Base-by-base conservation (phyloP, 1,284 basidiomycete species). In the Rhodotorula glutinis region DNA sequence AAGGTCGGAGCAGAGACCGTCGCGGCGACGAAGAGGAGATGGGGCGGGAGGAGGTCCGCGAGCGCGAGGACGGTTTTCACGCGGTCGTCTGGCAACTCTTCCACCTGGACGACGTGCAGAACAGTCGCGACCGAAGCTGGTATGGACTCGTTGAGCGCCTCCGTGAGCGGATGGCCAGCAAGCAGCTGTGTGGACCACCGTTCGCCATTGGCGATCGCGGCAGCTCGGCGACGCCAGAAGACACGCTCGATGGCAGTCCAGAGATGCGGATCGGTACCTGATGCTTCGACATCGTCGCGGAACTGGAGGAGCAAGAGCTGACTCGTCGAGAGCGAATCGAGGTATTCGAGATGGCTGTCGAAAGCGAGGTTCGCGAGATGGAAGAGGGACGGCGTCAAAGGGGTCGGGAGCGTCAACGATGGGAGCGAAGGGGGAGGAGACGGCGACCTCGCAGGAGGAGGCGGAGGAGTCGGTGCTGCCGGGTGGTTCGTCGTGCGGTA, bases 221-320 rank as follows among this genome's bases (percentile, higher is more conserved):
- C 27, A 3, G 33, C n/a, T 3, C 60, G 40, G 7, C 60, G 40
- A 19, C 53, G 25, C 60, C 60, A 62, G 53, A 56, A 62, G 13
- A 33, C 60, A 1, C 27, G 38, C 46, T 62, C 53, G 25, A 62
- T 29, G 2, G 19, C 33, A 17, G 19, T 21, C 7, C 17, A 21
- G 4, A 60, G 58, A 10, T 29, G 5, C 9, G 19, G 8, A 7
- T 27, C 19, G 19, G 30, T 10, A 4, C 11, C 21, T 3, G 4
- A 2, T 2, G 21, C 19, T 2, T n/a, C 30, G 10, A 62, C 9
- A 14, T 56, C 60, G 14, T 56, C 38, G 17, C 53, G 53, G 46
- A 49, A 62, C 27, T 62, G 60, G 8, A 56, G 38, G 14, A 62
- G 60, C 8, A 62, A 38, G 9, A 62, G 38, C 9, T 49, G 54